Evolutionary conservation across 495 filamentous ascomycete species (phyloP).

Genomic region (Evernia prunastri): DNA sequence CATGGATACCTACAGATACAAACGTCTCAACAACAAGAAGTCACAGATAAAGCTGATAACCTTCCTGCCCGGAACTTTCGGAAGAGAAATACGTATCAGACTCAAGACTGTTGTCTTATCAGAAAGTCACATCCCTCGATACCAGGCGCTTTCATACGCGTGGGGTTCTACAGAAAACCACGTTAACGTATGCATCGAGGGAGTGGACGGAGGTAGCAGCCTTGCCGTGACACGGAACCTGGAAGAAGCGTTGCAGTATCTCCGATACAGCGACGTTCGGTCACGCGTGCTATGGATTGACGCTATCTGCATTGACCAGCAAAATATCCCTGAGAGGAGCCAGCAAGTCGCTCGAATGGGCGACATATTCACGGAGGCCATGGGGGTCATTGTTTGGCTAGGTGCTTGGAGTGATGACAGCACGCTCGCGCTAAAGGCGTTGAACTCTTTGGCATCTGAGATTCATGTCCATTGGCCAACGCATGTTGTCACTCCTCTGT

Average conservation of each 20-base stretch:
- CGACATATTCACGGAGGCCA: neutral
- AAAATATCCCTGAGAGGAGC: neutral
- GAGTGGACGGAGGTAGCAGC: no score
- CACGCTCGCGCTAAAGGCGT: no score
- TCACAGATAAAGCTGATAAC: neutral
- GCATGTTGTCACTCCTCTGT: neutral
- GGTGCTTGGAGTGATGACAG: neutral
- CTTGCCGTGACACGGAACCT: neutral
- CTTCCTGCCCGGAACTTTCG: neutral
- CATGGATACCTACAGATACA: neutral
- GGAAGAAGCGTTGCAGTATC: neutral
- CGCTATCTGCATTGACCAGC: conserved; percentile 1
- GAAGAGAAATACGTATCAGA: neutral
- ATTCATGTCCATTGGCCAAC: neutral
- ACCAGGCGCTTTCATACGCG: neutral
- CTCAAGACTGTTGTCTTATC: neutral
- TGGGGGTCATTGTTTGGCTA: conserved; percentile 1
- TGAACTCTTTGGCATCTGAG: neutral
- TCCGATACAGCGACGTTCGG: neutral
- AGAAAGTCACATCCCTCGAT: neutral
- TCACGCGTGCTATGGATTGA: neutral
- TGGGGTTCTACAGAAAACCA: neutral
- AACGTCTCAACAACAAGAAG: neutral
- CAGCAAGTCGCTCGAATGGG: conserved; percentile 5
- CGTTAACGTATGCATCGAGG: neutral